A percentile compares a stretch with the other conserved stretches of the same genome.
Evolutionary conservation across 176 grass and related monocot genomes (phyloP).

Genomic region (Panicum miliaceum): DNA sequence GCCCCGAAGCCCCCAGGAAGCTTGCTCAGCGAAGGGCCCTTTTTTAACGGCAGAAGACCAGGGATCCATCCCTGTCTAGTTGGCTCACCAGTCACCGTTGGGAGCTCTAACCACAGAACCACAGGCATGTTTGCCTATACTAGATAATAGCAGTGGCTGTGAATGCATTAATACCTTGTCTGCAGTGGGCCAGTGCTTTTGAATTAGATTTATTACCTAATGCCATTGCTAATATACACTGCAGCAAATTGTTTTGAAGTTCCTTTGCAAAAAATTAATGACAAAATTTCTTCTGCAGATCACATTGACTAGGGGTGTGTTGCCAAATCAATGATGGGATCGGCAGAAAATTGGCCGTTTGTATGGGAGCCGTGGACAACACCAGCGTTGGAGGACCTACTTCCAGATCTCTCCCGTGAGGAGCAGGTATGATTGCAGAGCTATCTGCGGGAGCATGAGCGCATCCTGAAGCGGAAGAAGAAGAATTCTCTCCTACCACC

Average conservation of each 20-base stretch:
- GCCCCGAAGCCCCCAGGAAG: too few species aligned
- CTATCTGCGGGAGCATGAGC: not conserved
- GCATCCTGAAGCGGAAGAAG: not conserved
- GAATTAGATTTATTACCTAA: not conserved
- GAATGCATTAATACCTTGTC: not conserved
- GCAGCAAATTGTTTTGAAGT: not conserved
- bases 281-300: not conserved
- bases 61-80: too few species aligned
- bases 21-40: too few species aligned
- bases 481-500: not conserved
- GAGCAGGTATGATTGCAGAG: not conserved
- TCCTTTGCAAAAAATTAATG: not conserved
- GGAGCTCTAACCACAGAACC: too few species aligned
- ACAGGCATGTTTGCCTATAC: too few species aligned
- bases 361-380: not conserved
- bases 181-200: not conserved
- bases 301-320: not conserved
- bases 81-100: too few species aligned
- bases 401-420: not conserved
- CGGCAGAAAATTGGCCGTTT: not conserved
- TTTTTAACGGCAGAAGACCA: too few species aligned
- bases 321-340: not conserved
- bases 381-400: slow-evolving; percentile 9
- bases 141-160: too few species aligned
- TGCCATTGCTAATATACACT: not conserved